Evolutionary conservation across 2,329 filamentous ascomycete species (phyloP), one percentile per base, ranked within the genome.

Genomic region (Dactylellina leptospora): DNA sequence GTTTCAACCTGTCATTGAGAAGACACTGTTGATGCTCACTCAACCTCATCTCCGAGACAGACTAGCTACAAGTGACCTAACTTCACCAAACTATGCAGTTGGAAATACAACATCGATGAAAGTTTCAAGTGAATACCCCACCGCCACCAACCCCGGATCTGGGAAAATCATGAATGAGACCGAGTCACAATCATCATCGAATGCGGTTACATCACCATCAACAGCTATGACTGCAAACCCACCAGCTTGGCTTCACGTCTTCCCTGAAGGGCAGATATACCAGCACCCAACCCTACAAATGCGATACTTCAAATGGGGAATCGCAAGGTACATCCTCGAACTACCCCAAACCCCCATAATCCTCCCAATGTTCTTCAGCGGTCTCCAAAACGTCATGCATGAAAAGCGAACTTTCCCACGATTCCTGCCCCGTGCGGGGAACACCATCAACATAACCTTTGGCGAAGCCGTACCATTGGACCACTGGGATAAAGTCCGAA

Each of bases 241-340:
- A 86, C 47, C 85, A 90, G 86, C 87, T 45, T 99, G 95, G 95
- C 83, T 99, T 2, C 95, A 99, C 80, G 89, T 97, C 60, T 97
- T 97, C 80, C 95, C 95, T 10, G 95, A 99, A 81, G 95, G 92
- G 50, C 92, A 90, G 80, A 92, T 96, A 47, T 93, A 97, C 80
- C 95, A 99, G 81, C 88, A 92, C 75, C 85, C 89, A 0, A 83
- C 87, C 42, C 87, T 88, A 76, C 87, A 88, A 5, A 88, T 97
- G 84, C 90, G 95, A 27, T 99, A 99, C 81, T 97, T 97, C 86
- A 97, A 96, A 82, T 99, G 95, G 95, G 95, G 95, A 0, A 84
- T 97, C 1, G 92, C 93, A 4, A 87, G 95, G 1, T 84, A 97
- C 66, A 95, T 99, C 66, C 86, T 99, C 48, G 95, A 99, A 80